Conservation (phyloP, 495 filamentous ascomycete species). For the Glarea lozoyensis region DNA sequence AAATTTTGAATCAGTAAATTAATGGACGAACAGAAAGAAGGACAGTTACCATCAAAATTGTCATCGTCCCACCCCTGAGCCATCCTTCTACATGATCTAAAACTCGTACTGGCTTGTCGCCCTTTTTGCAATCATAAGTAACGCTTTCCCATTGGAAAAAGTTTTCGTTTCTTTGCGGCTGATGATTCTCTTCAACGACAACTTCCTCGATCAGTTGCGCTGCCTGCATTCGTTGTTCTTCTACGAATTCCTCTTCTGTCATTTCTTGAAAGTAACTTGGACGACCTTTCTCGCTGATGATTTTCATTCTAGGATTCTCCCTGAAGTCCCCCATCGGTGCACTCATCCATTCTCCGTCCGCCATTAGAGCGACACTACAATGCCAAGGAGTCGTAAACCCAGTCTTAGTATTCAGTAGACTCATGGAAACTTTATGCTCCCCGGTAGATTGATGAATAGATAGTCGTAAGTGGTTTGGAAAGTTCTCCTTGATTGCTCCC, state of each 20-base stretch:
- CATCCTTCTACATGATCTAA: conserved; percentile 81
- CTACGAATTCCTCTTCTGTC: too few relatives aligned
- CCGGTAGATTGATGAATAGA: conserved; percentile 51
- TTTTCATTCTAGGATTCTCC: conserved; percentile 39
- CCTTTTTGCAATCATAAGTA: conserved; percentile 82
- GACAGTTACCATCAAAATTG: conserved; percentile 62
- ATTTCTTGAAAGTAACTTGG: conserved; percentile 34
- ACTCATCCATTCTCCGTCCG: conserved; percentile 12
- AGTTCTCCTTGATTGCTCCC: conserved; percentile 18
- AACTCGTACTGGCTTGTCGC: conserved; percentile 58
- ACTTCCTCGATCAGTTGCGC: too few relatives aligned
- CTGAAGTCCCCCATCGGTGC: too few relatives aligned
- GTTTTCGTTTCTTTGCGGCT: too few relatives aligned
- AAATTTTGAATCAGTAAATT: too few relatives aligned
- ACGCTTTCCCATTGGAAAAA: conserved; percentile 84
- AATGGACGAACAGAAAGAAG: too few relatives aligned
- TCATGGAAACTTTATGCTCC: conserved; percentile 44
- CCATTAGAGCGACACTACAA: neutral
- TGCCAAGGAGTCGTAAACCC: neutral
- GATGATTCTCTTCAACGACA: too few relatives aligned
- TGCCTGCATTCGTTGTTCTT: too few relatives aligned
- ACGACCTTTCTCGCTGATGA: conserved; percentile 24
- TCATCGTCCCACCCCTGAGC: conserved; percentile 81
- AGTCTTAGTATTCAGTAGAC: conserved; percentile 24
- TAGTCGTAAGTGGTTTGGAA: conserved; percentile 41